Conservation (phyloP, 1,139 yeast species). For the Zygoascus sp. region DNA sequence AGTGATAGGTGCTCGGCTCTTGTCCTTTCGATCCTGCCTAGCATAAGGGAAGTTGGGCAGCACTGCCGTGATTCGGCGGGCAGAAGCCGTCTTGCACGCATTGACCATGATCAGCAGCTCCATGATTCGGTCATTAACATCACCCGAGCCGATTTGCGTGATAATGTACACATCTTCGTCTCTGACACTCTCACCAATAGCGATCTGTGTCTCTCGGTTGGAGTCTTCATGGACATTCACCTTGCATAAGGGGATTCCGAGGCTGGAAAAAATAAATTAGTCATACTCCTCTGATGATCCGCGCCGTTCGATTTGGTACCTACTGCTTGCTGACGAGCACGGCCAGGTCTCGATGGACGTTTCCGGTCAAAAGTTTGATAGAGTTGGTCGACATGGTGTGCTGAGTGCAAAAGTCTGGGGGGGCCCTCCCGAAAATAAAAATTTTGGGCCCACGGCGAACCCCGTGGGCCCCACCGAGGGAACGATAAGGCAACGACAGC, state of each 20-base stretch:
- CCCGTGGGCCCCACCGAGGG: background rate
- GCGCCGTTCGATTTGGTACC: slow-evolving; percentile 21
- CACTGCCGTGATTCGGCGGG: slow-evolving; percentile 91
- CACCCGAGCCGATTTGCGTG: slow-evolving; percentile 85
- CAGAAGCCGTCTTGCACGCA: slow-evolving; percentile 94
- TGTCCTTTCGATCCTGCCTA: slow-evolving; percentile 95
- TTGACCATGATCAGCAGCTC: slow-evolving; percentile 88
- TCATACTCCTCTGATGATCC: too few species aligned
- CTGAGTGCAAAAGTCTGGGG: background rate
- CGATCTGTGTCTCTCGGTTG: slow-evolving; percentile 79
- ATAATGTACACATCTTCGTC: slow-evolving; percentile 92
- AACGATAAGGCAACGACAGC: background rate
- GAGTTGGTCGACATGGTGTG: slow-evolving; percentile 52
- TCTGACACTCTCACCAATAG: slow-evolving; percentile 92
- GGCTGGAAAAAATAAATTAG: slow-evolving; percentile 22
- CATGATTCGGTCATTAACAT: slow-evolving; percentile 80
- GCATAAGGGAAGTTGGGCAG: slow-evolving; percentile 97
- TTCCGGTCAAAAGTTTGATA: slow-evolving; percentile 82
- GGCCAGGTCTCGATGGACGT: slow-evolving; percentile 83
- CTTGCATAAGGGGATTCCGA: slow-evolving; percentile 40
- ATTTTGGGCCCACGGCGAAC: background rate
- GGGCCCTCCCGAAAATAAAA: background rate
- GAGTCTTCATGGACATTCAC: slow-evolving; percentile 47
- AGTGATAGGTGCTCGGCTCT: slow-evolving; percentile 93
- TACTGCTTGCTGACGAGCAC: slow-evolving; percentile 66